phyloP scores from a whole-genome alignment of 495 filamentous ascomycete species.

The Penicillium ochrochloron region DNA sequence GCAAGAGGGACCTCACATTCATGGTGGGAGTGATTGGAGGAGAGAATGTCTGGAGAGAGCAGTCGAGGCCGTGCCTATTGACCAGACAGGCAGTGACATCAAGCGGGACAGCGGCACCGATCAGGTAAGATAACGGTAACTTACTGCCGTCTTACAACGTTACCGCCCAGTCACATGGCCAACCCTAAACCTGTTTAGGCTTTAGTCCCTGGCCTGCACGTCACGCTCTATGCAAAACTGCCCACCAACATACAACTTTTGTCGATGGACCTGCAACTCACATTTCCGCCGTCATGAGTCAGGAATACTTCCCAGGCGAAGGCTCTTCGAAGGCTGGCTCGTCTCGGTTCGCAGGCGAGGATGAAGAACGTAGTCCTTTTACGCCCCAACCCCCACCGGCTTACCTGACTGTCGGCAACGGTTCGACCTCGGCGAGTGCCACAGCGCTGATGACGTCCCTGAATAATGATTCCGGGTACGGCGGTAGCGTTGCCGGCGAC shows the following conservation, averaged over 20 bases:
- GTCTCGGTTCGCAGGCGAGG: conserved; percentile 39
- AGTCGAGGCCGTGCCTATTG: conserved; percentile 7
- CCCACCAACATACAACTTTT: conserved; percentile 26
- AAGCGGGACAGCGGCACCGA: conserved; percentile 20
- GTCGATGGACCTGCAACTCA: conserved; percentile 25
- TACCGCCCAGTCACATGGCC: conserved; percentile 34
- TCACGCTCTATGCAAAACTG: conserved; percentile 32
- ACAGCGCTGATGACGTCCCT: conserved; percentile 69
- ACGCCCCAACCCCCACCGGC: conserved; percentile 52
- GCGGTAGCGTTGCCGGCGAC: conserved; percentile 68
- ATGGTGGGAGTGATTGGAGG: conserved; percentile 42
- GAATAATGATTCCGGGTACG: conserved; percentile 90
- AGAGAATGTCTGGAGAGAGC: conserved; percentile 1
- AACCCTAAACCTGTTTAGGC: conserved; percentile 29
- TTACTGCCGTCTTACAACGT: conserved; percentile 5
- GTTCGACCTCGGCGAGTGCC: conserved; percentile 76
- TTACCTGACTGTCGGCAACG: conserved; percentile 88
- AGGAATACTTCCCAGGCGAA: conserved; percentile 64
- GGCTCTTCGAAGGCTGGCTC: conserved; percentile 48
- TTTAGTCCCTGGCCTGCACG: conserved; percentile 16
- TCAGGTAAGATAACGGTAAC: conserved; percentile 24
- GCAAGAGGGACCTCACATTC: conserved; percentile 57
- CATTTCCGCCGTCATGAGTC: conserved; percentile 64
- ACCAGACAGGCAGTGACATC: conserved; percentile 35
- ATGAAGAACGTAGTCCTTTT: conserved; percentile 39